Percentiles rank a stretch among this genome's conserved stretches.
phyloP scores from a whole-genome alignment of 129 eudicot species.

The Silybum marianum region DNA sequence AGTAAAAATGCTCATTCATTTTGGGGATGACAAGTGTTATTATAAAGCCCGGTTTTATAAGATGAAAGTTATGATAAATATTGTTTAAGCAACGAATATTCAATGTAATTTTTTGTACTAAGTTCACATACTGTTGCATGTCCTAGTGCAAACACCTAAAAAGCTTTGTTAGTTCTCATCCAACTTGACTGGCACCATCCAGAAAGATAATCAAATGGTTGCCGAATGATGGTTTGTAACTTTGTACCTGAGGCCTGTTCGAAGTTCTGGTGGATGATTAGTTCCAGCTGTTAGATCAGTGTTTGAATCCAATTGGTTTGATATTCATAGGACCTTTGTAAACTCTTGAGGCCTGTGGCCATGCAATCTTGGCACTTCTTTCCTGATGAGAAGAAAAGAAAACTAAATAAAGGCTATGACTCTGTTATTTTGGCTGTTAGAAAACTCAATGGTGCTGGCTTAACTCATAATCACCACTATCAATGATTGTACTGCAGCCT shows the following conservation, averaged over 20 bases:
- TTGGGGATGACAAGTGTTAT: not conserved
- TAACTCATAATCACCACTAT: constrained; percentile 6
- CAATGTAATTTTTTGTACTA: not conserved
- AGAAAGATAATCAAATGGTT: constrained; percentile 6
- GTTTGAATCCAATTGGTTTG: constrained; percentile 9
- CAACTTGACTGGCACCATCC: not conserved
- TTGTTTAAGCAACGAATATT: constrained; percentile 9
- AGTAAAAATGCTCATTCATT: constrained; percentile 7
- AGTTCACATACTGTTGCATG: constrained; percentile 2
- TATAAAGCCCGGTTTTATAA: not conserved
- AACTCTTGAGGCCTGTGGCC: not conserved
- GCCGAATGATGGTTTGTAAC: not conserved
- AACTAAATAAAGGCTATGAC: constrained; percentile 7
- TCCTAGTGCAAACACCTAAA: not conserved
- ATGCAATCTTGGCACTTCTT: not conserved
- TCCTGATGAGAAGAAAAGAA: not conserved
- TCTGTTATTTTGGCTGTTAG: not conserved
- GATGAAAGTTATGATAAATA: not conserved
- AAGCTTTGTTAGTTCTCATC: not conserved
- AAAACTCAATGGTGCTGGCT: not conserved
- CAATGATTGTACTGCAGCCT: constrained; percentile 55
- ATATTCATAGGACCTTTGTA: not conserved
- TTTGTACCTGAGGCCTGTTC: not conserved
- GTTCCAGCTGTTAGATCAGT: constrained; percentile 9
- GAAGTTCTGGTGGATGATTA: not conserved